Evolutionary conservation across 1,284 basidiomycete genomes (phyloP).

Genomic region (Fomitopsis schrenkii): DNA sequence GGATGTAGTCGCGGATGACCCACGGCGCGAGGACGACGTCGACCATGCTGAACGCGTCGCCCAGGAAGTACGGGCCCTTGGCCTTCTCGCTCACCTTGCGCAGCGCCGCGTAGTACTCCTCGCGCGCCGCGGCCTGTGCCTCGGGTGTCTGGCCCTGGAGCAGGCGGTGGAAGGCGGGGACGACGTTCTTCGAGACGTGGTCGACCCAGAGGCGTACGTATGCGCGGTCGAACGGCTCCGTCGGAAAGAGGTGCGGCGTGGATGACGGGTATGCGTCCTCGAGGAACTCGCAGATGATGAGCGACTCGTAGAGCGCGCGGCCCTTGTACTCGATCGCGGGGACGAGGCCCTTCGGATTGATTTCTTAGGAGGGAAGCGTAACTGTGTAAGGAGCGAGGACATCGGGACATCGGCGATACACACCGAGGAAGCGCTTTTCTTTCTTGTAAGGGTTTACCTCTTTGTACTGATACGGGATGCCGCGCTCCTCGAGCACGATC

Average conservation of each 20-base stretch:
- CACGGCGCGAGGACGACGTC: slow-evolving; percentile 60
- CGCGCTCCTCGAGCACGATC: slow-evolving; percentile 64
- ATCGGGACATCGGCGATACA: neutral
- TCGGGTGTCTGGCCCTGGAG: slow-evolving; percentile 48
- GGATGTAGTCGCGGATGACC: slow-evolving; percentile 45
- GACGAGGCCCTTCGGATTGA: slow-evolving; percentile 69
- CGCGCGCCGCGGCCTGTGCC: slow-evolving; percentile 40
- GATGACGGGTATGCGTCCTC: slow-evolving; percentile 50
- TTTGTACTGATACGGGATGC: slow-evolving; percentile 60
- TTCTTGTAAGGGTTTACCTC: slow-evolving; percentile 74
- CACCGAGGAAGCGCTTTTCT: slow-evolving; percentile 55
- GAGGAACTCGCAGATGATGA: slow-evolving; percentile 56
- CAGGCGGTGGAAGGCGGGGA: slow-evolving; percentile 51
- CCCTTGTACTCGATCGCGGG: slow-evolving; percentile 57
- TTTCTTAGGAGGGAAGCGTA: slow-evolving; percentile 27
- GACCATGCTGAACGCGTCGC: slow-evolving; percentile 50
- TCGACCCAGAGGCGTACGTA: slow-evolving; percentile 51
- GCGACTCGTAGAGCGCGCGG: slow-evolving; percentile 56
- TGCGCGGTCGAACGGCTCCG: slow-evolving; percentile 47
- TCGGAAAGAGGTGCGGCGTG: slow-evolving; percentile 42
- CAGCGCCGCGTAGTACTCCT: slow-evolving; percentile 43
- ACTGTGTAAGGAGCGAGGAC: neutral
- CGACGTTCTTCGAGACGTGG: slow-evolving; percentile 43
- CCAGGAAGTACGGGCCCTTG: slow-evolving; percentile 57
- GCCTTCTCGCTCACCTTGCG: slow-evolving; percentile 42